Evolutionary conservation across 176 grass and related monocot species (phyloP), one percentile per base, ranked within the genome.

Genomic region (Avena sativa): DNA sequence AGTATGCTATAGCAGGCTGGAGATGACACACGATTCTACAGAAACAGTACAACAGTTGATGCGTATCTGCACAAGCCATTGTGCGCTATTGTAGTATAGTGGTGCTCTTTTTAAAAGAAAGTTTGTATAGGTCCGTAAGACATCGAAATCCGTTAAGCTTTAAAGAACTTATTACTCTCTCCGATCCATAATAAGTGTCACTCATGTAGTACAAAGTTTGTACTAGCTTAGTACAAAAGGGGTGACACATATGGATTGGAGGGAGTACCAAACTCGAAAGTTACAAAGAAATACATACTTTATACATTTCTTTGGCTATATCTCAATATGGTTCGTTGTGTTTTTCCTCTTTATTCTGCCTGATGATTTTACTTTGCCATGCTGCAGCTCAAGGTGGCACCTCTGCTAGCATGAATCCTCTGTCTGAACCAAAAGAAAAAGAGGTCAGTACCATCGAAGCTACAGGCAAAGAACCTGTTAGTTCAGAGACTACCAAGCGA

Each of bases 311-410:
- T 47, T 78, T 81, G 43, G 17, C 12, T 73, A 28, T 30, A 30
- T 1, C 25, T 76, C 13, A 86, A 36, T 90, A 38, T 15, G 17
- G 13, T 40, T 2, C 0, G 3, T 60, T 59, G 36, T 84, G 20
- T 63, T 68, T 76, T 81, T 12, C 38, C 4, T 49, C 4, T 67
- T 44, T 73, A 76, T 80, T 38, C 3, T 12, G 4, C 9, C 40
- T 90, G 50, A 69, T 60, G 25, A 15, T 70, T 89, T 51, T 38
- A 78, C 26, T 44, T 40, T 79, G 12, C 40, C 53, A 61, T 51
- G 12, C 74, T 84, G 20, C 65, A 86, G 88, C 63, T 78, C 72
- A 78, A 78, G 79, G 43, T 46, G 88, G 28, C 20, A 86, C 28
- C 16, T 81, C 69, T 55, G 86, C 30, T 71, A 46, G 8, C 52